Conservation (phyloP, 1,284 basidiomycete species). For the Ustilago esculenta region DNA sequence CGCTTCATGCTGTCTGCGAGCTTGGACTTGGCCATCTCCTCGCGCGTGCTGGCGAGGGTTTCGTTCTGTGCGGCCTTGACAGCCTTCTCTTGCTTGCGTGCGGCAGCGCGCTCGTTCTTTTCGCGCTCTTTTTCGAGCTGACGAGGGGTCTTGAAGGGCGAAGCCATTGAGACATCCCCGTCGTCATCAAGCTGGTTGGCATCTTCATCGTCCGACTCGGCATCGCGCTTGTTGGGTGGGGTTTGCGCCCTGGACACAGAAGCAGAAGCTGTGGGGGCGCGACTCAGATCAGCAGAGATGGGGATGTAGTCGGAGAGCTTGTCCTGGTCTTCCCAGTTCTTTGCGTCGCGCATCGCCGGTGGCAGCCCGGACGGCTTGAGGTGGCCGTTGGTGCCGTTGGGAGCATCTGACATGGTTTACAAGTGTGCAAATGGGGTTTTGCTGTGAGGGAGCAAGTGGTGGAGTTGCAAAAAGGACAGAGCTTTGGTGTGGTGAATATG, state of each 20-base stretch:
- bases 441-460: too few relatives aligned
- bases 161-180: constrained; percentile 29
- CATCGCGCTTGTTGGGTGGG: constrained; percentile 27
- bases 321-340: constrained; percentile 57
- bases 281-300: constrained; percentile 46
- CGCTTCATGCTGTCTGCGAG: constrained; percentile 65
- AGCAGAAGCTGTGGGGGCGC: constrained; percentile 49
- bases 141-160: constrained; percentile 52
- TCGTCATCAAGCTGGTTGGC: constrained; percentile 40
- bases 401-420: constrained; percentile 25
- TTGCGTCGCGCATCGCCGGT: constrained; percentile 36
- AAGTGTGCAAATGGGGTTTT: too few relatives aligned
- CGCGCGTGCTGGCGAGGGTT: constrained; percentile 52
- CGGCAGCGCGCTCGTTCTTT: constrained; percentile 47
- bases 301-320: constrained; percentile 60
- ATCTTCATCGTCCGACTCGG: constrained; percentile 25
- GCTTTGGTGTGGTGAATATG: too few relatives aligned
- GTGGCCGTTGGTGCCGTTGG: constrained; percentile 39
- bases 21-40: constrained; percentile 59
- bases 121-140: constrained; percentile 59
- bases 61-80: constrained; percentile 56
- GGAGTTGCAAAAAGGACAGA: too few relatives aligned
- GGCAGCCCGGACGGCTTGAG: constrained; percentile 38
- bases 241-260: constrained; percentile 43
- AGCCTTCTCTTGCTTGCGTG: constrained; percentile 41